Conservation (phyloP, 495 filamentous ascomycete species). For the Penicillium salamii region DNA sequence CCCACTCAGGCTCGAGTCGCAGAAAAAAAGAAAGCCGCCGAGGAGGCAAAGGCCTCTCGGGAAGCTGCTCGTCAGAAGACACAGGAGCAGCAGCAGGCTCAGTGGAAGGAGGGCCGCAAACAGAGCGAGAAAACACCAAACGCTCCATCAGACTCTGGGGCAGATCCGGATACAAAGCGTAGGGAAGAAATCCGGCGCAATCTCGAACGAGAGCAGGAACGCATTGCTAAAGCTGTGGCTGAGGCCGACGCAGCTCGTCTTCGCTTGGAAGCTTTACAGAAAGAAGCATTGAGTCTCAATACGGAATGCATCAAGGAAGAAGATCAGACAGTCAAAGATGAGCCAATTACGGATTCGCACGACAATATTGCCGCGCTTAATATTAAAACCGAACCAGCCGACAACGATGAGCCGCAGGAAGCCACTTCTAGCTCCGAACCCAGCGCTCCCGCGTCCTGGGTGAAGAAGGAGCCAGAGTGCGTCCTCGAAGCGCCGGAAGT, state of each 20-base stretch:
- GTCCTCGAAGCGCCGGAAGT: too few species aligned
- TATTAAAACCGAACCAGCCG: neutral
- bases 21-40: slow-evolving; percentile 44
- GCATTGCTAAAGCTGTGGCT: slow-evolving; percentile 47
- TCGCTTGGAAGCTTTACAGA: slow-evolving; percentile 34
- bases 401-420: neutral
- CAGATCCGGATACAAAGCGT: slow-evolving; percentile 36
- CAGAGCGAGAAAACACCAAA: slow-evolving; percentile 22
- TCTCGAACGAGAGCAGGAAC: slow-evolving; percentile 46
- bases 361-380: neutral
- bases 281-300: slow-evolving; percentile 14
- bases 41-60: slow-evolving; percentile 40
- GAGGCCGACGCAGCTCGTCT: slow-evolving; percentile 43
- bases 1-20: slow-evolving; percentile 67
- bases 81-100: slow-evolving; percentile 26
- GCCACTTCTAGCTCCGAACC: neutral
- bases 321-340: neutral
- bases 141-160: slow-evolving; percentile 30
- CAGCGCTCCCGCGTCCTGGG: neutral
- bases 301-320: neutral
- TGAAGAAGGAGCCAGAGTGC: neutral
- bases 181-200: slow-evolving; percentile 54
- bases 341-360: neutral
- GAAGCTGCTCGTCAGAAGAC: slow-evolving; percentile 33
- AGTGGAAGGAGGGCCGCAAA: slow-evolving; percentile 25